Percentiles rank a stretch among this genome's conserved stretches.
These are phyloP conservation scores for Ascochyta pisi DNA, from an alignment of 2,329 filamentous ascomycete species.

Conservation along the genomic window DNA sequence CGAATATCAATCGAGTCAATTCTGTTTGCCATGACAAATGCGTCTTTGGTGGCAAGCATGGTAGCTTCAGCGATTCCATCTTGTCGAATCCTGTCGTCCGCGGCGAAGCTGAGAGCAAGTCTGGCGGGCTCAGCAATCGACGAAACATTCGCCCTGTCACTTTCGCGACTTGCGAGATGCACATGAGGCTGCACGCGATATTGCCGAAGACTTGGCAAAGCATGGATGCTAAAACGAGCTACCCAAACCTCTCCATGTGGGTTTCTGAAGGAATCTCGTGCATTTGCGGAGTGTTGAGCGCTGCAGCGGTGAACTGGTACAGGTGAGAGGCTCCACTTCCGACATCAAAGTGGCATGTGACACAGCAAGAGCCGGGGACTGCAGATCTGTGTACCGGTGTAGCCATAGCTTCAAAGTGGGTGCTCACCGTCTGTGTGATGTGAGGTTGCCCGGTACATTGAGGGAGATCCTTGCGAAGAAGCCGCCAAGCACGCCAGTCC, in stretches of 20 bases:
- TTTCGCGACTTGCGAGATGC: conserved; percentile 7
- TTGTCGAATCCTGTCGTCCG: neutral
- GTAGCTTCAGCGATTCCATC: conserved; percentile 8
- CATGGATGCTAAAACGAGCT: neutral
- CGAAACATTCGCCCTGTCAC: conserved; percentile 15
- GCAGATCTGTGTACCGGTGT: conserved; percentile 19
- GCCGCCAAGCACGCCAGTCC: neutral
- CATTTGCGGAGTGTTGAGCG: conserved; percentile 15
- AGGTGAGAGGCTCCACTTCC: conserved; percentile 2
- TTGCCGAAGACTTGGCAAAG: conserved; percentile 8
- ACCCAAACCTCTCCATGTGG: neutral
- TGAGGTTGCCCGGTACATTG: no score
- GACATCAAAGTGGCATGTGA: conserved; percentile 10
- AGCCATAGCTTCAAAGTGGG: conserved; percentile 16
- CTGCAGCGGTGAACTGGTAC: conserved; percentile 18
- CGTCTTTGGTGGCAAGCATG: conserved; percentile 16
- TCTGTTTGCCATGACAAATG: conserved; percentile 9
- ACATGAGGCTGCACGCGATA: conserved; percentile 12
- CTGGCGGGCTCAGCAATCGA: neutral
- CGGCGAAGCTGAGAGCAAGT: conserved; percentile 6
- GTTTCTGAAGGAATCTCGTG: conserved; percentile 5
- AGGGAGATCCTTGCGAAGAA: conserved; percentile 3
- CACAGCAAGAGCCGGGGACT: conserved; percentile 8
- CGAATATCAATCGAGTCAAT: conserved; percentile 4
- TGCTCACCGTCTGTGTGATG: conserved; percentile 18